Conservation (phyloP, 345 rosid genomes). For the Linum lewisii region DNA sequence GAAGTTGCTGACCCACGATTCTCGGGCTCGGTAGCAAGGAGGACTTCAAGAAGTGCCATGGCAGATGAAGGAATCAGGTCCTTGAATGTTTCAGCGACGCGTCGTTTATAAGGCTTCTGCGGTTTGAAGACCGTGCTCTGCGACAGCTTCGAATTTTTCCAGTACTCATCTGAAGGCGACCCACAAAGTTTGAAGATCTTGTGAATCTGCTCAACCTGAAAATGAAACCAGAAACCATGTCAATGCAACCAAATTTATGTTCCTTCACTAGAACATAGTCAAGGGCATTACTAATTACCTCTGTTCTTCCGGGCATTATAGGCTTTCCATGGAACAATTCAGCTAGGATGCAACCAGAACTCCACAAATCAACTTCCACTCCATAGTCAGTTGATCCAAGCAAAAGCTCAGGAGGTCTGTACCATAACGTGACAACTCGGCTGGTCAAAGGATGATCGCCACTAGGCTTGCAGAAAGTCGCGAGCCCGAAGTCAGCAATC, state of each 20-base stretch:
- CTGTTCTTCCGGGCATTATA: conserved; percentile 68
- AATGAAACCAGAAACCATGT: neutral
- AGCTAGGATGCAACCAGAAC: conserved; percentile 58
- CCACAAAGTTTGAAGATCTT: conserved; percentile 71
- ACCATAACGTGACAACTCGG: conserved; percentile 69
- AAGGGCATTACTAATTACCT: conserved; percentile 25
- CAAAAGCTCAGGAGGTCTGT: conserved; percentile 61
- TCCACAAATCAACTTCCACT: conserved; percentile 59
- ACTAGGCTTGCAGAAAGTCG: conserved; percentile 26
- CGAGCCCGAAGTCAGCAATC: conserved; percentile 60
- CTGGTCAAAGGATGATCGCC: conserved; percentile 57
- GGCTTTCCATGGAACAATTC: conserved; percentile 61
- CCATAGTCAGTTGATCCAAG: conserved; percentile 56
- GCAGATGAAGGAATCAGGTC: conserved; percentile 42
- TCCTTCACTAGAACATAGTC: too few relatives aligned
- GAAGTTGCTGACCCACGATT: conserved; percentile 40
- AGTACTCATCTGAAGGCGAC: conserved; percentile 63
- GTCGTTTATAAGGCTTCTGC: conserved; percentile 50
- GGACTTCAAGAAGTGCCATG: conserved; percentile 38
- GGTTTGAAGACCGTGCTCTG: conserved; percentile 59
- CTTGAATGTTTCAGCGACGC: conserved; percentile 44
- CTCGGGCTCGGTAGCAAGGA: conserved; percentile 49
- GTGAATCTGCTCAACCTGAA: conserved; percentile 58
- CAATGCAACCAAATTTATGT: neutral
- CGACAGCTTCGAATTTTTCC: conserved; percentile 51